phyloP scores from a whole-genome alignment of 192 early-diverging fungal species.

The Pilaira anomala region DNA sequence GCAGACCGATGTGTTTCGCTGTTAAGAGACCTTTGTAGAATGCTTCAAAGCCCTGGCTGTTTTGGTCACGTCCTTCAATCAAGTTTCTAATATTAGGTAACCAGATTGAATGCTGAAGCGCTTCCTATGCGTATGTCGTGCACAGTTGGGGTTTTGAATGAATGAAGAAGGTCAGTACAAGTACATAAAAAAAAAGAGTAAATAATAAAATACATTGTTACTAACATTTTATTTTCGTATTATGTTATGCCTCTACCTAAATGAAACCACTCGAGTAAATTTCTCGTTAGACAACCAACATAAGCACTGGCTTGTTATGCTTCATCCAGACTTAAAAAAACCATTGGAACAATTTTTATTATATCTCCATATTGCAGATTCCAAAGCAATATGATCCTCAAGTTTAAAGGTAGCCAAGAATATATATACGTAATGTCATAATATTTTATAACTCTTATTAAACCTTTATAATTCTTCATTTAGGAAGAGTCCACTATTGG shows the following conservation, averaged over 20 bases:
- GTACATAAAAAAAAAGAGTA: background rate
- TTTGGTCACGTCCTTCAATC: background rate
- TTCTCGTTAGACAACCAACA: background rate
- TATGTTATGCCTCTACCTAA: background rate
- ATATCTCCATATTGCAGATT: slow-evolving; percentile 1
- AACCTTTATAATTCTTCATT: slow-evolving; percentile 2
- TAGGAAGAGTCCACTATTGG: slow-evolving; percentile 4
- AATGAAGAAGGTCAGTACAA: background rate
- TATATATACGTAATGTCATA: slow-evolving; percentile 11
- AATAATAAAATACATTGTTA: slow-evolving; percentile 4
- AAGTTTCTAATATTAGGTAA: slow-evolving; percentile 10
- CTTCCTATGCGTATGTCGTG: slow-evolving; percentile 1
- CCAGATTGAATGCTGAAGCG: background rate
- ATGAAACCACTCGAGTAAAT: too few species aligned
- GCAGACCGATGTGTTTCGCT: slow-evolving; percentile 14
- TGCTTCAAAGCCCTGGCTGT: slow-evolving; percentile 11
- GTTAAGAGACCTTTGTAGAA: slow-evolving; percentile 10
- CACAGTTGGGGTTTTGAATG: background rate
- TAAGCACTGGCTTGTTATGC: background rate
- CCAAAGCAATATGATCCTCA: slow-evolving; percentile 4
- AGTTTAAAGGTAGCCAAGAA: slow-evolving; percentile 2
- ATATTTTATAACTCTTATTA: slow-evolving; percentile 2
- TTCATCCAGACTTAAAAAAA: slow-evolving; percentile 8
- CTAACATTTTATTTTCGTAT: background rate
- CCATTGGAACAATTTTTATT: slow-evolving; percentile 1